Evolutionary conservation across 139 green algal genomes (phyloP).

Genomic region (Tetradesmus obliquus): DNA sequence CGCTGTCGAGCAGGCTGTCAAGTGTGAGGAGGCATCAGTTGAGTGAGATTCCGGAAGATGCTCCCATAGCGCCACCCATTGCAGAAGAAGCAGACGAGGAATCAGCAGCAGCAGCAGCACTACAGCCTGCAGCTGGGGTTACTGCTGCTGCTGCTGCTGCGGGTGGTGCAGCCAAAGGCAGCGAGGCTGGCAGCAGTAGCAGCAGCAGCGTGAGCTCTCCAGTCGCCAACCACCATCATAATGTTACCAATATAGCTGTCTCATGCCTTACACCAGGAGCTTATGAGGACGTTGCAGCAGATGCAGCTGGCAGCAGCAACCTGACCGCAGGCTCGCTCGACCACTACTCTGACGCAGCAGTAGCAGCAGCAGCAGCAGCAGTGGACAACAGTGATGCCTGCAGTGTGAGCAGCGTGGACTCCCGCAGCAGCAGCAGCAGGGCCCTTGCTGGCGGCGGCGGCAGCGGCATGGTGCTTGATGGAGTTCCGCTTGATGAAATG

Average conservation of each 20-base stretch:
- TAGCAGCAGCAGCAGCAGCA: not conserved
- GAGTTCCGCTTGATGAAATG: slow-evolving; percentile 14
- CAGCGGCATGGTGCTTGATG: not conserved
- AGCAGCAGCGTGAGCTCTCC: not conserved
- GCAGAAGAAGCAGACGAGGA: not conserved
- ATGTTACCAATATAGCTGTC: not conserved
- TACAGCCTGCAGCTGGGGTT: not conserved
- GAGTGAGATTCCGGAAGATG: slow-evolving; percentile 20
- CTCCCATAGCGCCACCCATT: not conserved
- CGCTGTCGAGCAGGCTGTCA: not conserved
- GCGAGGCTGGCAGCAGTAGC: not conserved
- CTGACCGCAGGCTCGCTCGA: not conserved
- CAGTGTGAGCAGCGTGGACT: slow-evolving; percentile 15
- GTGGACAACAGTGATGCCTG: not conserved
- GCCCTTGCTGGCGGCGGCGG: not conserved
- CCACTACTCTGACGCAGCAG: not conserved
- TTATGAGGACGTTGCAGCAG: not conserved
- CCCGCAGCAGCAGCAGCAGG: not conserved
- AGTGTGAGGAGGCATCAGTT: not conserved
- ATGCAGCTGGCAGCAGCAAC: not conserved
- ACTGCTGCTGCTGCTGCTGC: not conserved
- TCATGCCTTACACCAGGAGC: not conserved
- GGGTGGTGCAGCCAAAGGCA: not conserved
- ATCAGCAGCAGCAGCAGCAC: not conserved
- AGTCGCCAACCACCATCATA: not conserved